Evolutionary conservation across 202 grass and related monocot genomes (phyloP).

Genomic region (Elaeis oleifera): DNA sequence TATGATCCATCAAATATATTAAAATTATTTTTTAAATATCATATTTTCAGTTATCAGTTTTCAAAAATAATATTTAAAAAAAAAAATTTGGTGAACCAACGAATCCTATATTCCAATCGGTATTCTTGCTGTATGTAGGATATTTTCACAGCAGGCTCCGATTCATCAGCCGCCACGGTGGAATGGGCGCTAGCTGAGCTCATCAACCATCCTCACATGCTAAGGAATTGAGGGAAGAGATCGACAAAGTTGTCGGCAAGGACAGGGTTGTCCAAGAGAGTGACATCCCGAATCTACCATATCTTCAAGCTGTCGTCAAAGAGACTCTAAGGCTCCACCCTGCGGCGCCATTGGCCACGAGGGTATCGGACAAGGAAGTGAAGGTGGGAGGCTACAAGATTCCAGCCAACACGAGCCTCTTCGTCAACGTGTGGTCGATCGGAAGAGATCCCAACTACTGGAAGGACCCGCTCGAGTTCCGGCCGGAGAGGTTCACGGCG

Average conservation of each 20-base stretch:
- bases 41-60: too few relatives aligned
- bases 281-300: constrained; percentile 18
- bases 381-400: constrained; percentile 14
- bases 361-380: constrained; percentile 2
- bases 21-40: too few relatives aligned
- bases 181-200: too few relatives aligned
- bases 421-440: constrained; percentile 19
- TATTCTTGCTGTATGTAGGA: too few relatives aligned
- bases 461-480: constrained; percentile 6
- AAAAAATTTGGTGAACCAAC: too few relatives aligned
- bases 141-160: too few relatives aligned
- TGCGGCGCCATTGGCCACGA: constrained; percentile 3
- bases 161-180: too few relatives aligned
- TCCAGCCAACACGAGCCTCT: constrained; percentile 1
- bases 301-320: constrained; percentile 22
- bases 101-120: too few relatives aligned
- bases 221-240: background rate
- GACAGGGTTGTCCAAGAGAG: background rate
- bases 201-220: too few relatives aligned
- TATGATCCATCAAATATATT: too few relatives aligned
- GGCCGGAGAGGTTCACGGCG: too few relatives aligned
- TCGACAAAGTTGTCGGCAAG: constrained; percentile 24
- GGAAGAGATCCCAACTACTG: constrained; percentile 24
- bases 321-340: constrained; percentile 28
- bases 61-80: too few relatives aligned